Conservation (phyloP, 2,329 filamentous ascomycete species). For the Colletotrichum sp. region DNA sequence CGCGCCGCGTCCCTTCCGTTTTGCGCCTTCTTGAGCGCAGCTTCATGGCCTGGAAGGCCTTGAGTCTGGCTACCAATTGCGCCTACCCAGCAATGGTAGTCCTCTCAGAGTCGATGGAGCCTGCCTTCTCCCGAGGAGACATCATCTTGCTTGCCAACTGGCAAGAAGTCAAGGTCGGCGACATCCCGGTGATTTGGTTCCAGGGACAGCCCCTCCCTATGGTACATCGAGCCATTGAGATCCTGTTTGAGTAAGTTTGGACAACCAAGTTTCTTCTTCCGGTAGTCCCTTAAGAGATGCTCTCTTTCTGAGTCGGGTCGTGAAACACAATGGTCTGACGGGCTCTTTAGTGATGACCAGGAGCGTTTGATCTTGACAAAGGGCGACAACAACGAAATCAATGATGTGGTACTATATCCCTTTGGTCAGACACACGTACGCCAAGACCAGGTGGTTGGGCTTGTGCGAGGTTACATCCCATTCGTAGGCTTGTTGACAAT, state of each 20-base stretch:
- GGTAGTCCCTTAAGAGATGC: neutral
- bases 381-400: neutral
- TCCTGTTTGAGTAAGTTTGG: neutral
- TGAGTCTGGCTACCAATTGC: neutral
- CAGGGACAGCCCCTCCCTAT: neutral
- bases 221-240: neutral
- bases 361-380: neutral
- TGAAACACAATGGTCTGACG: neutral
- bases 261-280: rapidly evolving
- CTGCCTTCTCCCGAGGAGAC: neutral
- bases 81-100: neutral
- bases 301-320: neutral
- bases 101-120: neutral
- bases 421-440: neutral
- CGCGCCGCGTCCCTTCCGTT: neutral
- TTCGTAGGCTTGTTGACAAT: neutral
- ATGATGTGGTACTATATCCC: neutral
- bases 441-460: neutral
- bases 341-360: neutral
- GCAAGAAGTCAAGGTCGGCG: neutral
- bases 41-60: neutral
- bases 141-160: neutral
- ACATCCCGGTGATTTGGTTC: neutral
- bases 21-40: neutral
- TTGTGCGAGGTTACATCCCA: neutral